Evolutionary conservation across 2,329 filamentous ascomycete genomes (phyloP).

Genomic region (Xylariaceae sp.): DNA sequence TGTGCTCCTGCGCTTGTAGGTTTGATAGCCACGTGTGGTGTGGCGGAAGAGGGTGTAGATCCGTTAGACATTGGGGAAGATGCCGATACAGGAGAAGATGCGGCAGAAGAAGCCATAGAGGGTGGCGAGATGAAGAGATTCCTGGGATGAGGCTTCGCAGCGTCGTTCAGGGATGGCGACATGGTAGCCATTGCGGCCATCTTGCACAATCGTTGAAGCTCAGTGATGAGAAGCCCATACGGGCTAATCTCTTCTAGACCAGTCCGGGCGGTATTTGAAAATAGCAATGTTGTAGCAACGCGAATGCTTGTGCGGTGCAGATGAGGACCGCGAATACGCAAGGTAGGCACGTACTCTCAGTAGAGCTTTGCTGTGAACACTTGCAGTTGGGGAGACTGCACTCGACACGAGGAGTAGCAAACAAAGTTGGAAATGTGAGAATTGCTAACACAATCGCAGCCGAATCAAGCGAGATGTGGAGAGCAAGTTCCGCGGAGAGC

Average conservation of each 20-base stretch:
- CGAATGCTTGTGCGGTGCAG: no score
- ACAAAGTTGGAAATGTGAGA: no score
- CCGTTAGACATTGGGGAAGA: slow-evolving; percentile 26
- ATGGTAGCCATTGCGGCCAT: slow-evolving; percentile 24
- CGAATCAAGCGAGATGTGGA: no score
- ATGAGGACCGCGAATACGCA: no score
- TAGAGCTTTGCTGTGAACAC: no score
- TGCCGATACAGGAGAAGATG: slow-evolving; percentile 29
- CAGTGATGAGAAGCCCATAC: neutral
- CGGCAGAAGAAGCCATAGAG: slow-evolving; percentile 26
- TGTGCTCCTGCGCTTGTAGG: slow-evolving; percentile 18
- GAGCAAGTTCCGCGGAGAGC: no score
- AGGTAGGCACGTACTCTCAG: no score
- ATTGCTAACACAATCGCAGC: no score
- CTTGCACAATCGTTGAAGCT: slow-evolving; percentile 8
- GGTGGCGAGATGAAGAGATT: slow-evolving; percentile 31
- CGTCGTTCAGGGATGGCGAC: slow-evolving; percentile 16
- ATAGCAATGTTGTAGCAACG: no score
- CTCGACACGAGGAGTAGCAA: no score
- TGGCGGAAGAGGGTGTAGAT: slow-evolving; percentile 27
- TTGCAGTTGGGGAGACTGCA: no score
- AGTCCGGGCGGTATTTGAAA: no score
- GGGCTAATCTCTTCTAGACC: neutral
- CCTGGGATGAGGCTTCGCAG: slow-evolving; percentile 22
- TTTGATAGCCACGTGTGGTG: slow-evolving; percentile 29